These are phyloP conservation scores for Leishmania amazonensis DNA, from an alignment of 208 protist genomes.

Conservation along the genomic window DNA sequence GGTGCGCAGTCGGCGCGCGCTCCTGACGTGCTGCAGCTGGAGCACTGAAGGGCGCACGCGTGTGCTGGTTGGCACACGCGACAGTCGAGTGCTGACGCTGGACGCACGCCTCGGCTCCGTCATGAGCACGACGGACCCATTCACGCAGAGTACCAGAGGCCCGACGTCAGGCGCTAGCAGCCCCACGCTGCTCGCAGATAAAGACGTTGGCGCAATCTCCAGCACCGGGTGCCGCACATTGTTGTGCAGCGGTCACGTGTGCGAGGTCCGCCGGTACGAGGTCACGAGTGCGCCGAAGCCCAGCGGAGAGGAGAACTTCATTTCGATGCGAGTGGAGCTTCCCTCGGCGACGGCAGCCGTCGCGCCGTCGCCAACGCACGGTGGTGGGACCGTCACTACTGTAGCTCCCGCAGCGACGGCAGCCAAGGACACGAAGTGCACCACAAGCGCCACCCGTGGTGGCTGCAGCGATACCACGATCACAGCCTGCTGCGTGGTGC, in stretches of 20 bases:
- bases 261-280: conserved; percentile 61
- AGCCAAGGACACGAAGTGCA: background rate
- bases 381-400: background rate
- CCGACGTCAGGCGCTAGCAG: conserved; percentile 2
- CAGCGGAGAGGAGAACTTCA: conserved; percentile 68
- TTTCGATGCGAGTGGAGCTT: conserved; percentile 55
- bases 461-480: conserved; percentile 43
- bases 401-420: background rate
- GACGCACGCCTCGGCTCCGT: conserved; percentile 54
- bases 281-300: conserved; percentile 39
- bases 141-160: conserved; percentile 8
- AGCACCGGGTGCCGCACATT: conserved; percentile 54
- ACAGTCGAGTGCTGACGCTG: conserved; percentile 64
- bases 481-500: conserved; percentile 83
- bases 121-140: conserved; percentile 51
- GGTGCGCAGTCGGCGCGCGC: conserved; percentile 31
- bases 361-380: background rate
- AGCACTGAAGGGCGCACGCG: conserved; percentile 56
- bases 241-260: conserved; percentile 59
- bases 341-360: conserved; percentile 13
- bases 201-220: conserved; percentile 49
- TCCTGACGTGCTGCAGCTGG: conserved; percentile 62
- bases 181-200: conserved; percentile 11
- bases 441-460: background rate
- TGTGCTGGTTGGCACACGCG: conserved; percentile 63